These are phyloP conservation scores for Odontarrhena argentea DNA, from an alignment of 345 rosid species.

Conservation along the genomic window DNA sequence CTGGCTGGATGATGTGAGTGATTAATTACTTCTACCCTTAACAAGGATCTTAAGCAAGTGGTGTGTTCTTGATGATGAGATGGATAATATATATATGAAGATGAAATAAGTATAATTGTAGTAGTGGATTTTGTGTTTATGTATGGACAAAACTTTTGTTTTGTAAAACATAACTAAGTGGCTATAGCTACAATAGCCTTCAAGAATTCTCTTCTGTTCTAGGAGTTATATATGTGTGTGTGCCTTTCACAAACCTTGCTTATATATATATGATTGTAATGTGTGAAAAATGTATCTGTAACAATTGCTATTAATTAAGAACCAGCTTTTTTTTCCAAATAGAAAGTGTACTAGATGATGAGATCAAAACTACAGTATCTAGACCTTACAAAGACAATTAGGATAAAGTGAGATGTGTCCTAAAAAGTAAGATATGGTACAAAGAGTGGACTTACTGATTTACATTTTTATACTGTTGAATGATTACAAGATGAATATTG, in stretches of 20 bases:
- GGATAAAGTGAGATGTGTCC: conserved; percentile 26
- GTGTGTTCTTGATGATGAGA: not conserved
- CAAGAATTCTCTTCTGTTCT: conserved; percentile 1
- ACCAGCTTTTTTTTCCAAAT: conserved; percentile 10
- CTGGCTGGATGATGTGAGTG: conserved; percentile 96
- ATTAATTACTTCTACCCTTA: not conserved
- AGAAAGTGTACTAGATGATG: not conserved
- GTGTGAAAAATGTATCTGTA: conserved; percentile 2
- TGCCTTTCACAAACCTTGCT: conserved; percentile 23
- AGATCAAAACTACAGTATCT: conserved; percentile 17
- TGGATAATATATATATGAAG: not conserved
- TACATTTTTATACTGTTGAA: conserved; percentile 15
- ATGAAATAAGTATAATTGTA: conserved; percentile 6
- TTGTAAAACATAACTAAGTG: conserved; percentile 26
- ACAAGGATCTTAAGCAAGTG: conserved; percentile 16
- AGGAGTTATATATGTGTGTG: conserved; percentile 27
- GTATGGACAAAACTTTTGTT: conserved; percentile 29
- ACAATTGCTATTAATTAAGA: not conserved
- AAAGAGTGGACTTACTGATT: conserved; percentile 27
- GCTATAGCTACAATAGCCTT: conserved; percentile 27
- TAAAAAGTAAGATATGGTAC: conserved; percentile 29
- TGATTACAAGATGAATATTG: conserved; percentile 9
- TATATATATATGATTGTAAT: conserved; percentile 23
- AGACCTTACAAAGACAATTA: conserved; percentile 18
- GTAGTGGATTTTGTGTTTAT: conserved; percentile 19